A percentile compares a stretch with the other conserved stretches of the same genome.
Evolutionary conservation across 495 filamentous ascomycete genomes (phyloP).

Genomic region (Aspergillus avenaceus): DNA sequence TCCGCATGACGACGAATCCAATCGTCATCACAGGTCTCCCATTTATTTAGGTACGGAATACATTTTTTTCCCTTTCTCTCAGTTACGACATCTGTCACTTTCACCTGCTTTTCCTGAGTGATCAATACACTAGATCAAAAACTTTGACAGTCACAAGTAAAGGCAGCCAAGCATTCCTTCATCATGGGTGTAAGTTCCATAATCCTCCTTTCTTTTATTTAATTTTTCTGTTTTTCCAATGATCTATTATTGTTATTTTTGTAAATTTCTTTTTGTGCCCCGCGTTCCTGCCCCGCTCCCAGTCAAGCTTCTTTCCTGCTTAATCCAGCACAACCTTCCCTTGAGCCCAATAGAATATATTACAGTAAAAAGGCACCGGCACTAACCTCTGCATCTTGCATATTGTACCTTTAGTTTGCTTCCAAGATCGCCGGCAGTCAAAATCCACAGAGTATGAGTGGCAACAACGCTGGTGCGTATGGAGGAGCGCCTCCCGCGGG

Average conservation of each 20-base stretch:
- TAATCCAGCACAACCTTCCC: neutral
- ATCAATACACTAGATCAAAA: too few species aligned
- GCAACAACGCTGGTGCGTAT: slow-evolving; percentile 25
- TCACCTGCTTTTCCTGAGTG: neutral
- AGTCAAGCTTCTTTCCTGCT: slow-evolving; percentile 6
- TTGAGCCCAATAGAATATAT: neutral
- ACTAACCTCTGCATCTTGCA: slow-evolving; percentile 14
- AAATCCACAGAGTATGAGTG: slow-evolving; percentile 18
- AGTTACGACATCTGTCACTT: neutral
- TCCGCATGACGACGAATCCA: neutral
- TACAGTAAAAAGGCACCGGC: neutral
- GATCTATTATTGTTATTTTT: too few species aligned
- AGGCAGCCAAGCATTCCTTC: neutral
- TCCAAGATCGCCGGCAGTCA: slow-evolving; percentile 42
- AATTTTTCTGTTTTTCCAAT: too few species aligned
- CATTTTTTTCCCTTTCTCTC: slow-evolving; percentile 8
- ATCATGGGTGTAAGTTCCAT: slow-evolving; percentile 35
- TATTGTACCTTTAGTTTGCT: slow-evolving; percentile 37
- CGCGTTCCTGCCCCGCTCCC: slow-evolving; percentile 9
- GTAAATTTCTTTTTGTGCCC: neutral
- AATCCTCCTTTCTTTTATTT: neutral
- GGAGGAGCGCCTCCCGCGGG: slow-evolving; percentile 37
- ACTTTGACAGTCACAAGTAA: neutral
- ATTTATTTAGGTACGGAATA: neutral
- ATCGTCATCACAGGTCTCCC: neutral